Conservation (phyloP, 495 filamentous ascomycete genomes). For the Penicillium arizonense region DNA sequence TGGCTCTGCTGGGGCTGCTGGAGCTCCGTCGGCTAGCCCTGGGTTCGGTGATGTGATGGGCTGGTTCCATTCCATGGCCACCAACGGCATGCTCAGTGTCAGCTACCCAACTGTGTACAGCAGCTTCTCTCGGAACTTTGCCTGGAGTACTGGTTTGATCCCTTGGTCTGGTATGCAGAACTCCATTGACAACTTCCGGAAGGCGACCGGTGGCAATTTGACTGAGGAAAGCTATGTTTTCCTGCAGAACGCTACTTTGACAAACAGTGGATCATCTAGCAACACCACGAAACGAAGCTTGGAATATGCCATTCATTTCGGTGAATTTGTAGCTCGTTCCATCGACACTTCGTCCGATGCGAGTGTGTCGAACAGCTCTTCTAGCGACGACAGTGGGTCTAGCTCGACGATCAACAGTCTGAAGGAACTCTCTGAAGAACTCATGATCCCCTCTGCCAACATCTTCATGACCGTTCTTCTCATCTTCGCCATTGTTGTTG, state of each 20-base stretch:
- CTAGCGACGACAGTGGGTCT: slow-evolving; percentile 30
- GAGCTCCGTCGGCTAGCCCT: slow-evolving; percentile 70
- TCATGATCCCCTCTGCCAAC: slow-evolving; percentile 81
- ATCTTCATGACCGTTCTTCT: slow-evolving; percentile 95
- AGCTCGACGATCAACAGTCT: slow-evolving; percentile 61
- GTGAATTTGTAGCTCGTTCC: slow-evolving; percentile 52
- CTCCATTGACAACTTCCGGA: slow-evolving; percentile 83
- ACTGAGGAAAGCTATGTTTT: slow-evolving; percentile 74
- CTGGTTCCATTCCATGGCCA: slow-evolving; percentile 90
- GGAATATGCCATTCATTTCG: slow-evolving; percentile 39
- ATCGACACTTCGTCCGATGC: slow-evolving; percentile 46
- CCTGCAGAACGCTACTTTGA: slow-evolving; percentile 52
- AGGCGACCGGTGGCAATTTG: slow-evolving; percentile 79
- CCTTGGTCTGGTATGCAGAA: slow-evolving; percentile 77
- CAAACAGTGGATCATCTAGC: slow-evolving; percentile 44
- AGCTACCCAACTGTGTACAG: slow-evolving; percentile 82
- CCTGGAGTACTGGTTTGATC: slow-evolving; percentile 83
- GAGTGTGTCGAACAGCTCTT: slow-evolving; percentile 40
- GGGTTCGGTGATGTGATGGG: slow-evolving; percentile 83
- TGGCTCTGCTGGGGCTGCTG: slow-evolving; percentile 60
- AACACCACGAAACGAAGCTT: slow-evolving; percentile 49
- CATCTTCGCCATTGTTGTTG: slow-evolving; percentile 84
- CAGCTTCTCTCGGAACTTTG: slow-evolving; percentile 90
- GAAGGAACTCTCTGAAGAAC: slow-evolving; percentile 70
- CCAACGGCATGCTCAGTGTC: slow-evolving; percentile 94